Base-by-base conservation (phyloP, 805 yeast genomes). In the Starmerella khaoyaiensis region DNA sequence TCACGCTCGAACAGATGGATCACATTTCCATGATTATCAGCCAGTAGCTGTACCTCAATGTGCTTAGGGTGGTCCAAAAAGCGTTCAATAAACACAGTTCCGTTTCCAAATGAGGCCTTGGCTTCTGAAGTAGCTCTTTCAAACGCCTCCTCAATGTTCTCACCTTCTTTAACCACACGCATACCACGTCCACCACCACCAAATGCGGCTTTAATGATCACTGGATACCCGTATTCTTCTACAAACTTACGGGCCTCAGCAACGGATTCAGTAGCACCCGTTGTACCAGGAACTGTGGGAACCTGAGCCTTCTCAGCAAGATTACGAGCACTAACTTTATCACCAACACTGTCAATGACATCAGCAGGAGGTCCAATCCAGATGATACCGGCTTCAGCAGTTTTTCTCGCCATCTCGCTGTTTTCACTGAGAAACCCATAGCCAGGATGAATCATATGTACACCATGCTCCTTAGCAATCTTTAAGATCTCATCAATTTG, bases 151-250 rank as follows among this genome's bases (percentile, higher is more conserved):
- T 58, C 77, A 42, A 87, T 73, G 59, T 77, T 82, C 52, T 90
- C 98, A 53, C 95, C 96, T 62, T 87, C 95, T 55, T 93, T 71
- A 31, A 87, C 98, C 35, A 87, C 98, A 66, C 98, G 77, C 97
- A 87, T 90, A 72, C 98, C 98, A 65, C 97, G 76, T 57, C 98
- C 98, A 69, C 98, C 98, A 65, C 98, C 98, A 60, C 98, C 98
- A 56, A 80, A 90, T 26, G 98, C 98, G 32, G 98, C 98, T 64
- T 87, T 87, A 64, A 87, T 84, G 62, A 87, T 87, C 33, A 90
- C 97, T 7, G 98, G 98, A 64, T 60, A 86, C 22, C 98, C 98
- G 60, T 87, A 71, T 62, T 83, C 56, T 31, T 64, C 71, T 25
- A 86, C 96, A 56, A 87, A 87, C 7, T 59, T 76, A 47, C 63